Percentiles rank a stretch among this genome's conserved stretches.
Conservation (phyloP, 495 filamentous ascomycete species). For the Oidiodendron maius region DNA sequence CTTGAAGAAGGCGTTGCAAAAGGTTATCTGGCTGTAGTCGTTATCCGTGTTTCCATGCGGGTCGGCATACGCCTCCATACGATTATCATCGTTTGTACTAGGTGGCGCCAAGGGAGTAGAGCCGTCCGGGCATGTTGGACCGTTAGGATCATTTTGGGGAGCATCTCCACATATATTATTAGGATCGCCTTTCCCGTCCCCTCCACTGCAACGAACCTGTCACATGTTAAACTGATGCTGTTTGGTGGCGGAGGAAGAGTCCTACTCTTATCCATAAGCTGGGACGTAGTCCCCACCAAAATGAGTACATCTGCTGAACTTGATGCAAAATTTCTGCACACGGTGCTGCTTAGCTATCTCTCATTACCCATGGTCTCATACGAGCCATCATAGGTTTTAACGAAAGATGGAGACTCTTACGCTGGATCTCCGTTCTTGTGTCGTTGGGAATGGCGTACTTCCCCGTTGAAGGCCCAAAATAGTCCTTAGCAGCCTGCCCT, state of each 20-base stretch:
- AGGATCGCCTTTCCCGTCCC: neutral
- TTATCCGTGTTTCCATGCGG: no score
- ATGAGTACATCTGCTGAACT: neutral
- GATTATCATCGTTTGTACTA: no score
- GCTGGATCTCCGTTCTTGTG: neutral
- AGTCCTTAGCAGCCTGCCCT: neutral
- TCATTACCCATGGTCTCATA: neutral
- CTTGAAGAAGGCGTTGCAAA: neutral
- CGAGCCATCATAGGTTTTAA: no score
- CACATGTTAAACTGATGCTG: no score
- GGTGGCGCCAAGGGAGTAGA: no score
- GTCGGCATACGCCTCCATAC: no score
- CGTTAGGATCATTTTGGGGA: no score
- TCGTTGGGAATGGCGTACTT: neutral
- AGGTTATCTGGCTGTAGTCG: neutral
- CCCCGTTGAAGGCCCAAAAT: neutral
- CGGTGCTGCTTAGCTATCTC: neutral
- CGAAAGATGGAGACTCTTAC: no score
- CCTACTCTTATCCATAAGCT: neutral
- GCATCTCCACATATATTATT: neutral
- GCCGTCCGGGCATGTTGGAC: no score
- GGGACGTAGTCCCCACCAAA: neutral
- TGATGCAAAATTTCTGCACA: neutral
- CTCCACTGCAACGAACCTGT: neutral
- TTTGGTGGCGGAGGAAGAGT: no score